A percentile compares a stretch with the other conserved stretches of the same genome.
phyloP scores from a whole-genome alignment of 1,139 yeast species.

The Taphrina populina region DNA sequence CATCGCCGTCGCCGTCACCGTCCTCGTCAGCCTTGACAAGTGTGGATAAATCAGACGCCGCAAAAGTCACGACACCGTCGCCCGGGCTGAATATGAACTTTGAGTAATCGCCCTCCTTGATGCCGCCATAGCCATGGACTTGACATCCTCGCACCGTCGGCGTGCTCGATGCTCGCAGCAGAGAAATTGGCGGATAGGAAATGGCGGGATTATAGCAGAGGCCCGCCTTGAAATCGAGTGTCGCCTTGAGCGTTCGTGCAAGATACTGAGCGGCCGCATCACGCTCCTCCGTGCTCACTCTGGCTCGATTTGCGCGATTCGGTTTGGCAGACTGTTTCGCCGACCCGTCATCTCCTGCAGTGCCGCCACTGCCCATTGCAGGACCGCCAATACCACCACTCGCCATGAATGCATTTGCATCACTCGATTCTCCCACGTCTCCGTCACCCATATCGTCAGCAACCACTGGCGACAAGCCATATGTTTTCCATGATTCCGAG shows the following conservation, averaged over 20 bases:
- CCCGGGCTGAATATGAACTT: conserved; percentile 85
- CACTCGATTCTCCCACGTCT: conserved; percentile 17
- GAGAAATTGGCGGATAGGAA: conserved; percentile 76
- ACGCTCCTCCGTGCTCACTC: neutral
- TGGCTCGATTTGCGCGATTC: neutral
- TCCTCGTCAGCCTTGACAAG: no score
- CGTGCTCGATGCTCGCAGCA: conserved; percentile 73
- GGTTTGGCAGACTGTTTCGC: neutral
- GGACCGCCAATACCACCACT: conserved; percentile 23
- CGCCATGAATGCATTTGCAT: conserved; percentile 13
- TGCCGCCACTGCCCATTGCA: conserved; percentile 3
- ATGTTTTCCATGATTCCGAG: conserved; percentile 74
- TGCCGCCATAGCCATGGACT: conserved; percentile 61
- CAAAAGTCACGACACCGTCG: conserved; percentile 85
- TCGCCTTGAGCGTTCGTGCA: conserved; percentile 57
- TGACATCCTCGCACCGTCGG: conserved; percentile 82
- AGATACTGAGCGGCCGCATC: conserved; percentile 67
- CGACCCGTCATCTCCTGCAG: neutral
- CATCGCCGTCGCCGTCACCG: conserved; percentile 7
- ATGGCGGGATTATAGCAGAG: conserved; percentile 54
- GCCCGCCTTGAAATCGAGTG: conserved; percentile 60
- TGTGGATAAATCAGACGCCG: conserved; percentile 69
- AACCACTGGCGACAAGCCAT: conserved; percentile 73
- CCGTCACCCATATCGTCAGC: conserved; percentile 9
- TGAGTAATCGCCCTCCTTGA: conserved; percentile 68